Percentiles rank a stretch among this genome's conserved stretches.
Evolutionary conservation across 2,329 filamentous ascomycete species (phyloP).

Genomic region (Sporothrix dimorphospora): DNA sequence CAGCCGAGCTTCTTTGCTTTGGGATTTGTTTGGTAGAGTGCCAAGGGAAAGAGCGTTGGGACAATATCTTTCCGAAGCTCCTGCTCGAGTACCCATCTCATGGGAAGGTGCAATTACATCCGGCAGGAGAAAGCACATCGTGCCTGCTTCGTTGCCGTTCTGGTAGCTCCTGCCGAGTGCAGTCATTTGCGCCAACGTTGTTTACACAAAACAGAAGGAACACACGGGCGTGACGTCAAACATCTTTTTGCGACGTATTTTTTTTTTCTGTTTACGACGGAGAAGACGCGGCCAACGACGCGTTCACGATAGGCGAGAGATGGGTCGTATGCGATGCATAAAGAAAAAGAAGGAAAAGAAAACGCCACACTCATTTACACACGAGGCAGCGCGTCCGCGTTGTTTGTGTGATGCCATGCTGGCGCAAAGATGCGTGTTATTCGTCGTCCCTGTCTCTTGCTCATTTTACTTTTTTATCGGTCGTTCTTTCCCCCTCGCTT

Average conservation of each 20-base stretch:
- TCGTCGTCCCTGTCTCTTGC: not conserved
- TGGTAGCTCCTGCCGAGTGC: constrained; percentile 6
- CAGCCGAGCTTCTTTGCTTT: not conserved
- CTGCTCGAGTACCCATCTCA: not conserved
- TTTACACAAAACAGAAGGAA: constrained; percentile 7
- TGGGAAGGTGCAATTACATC: constrained; percentile 1
- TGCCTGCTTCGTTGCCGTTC: not conserved
- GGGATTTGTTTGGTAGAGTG: not conserved
- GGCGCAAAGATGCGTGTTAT: not conserved
- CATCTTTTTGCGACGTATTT: not conserved
- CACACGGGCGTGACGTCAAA: not conserved
- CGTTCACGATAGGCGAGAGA: not conserved
- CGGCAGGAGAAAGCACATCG: not conserved
- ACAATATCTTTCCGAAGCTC: not conserved
- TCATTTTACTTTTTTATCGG: not conserved
- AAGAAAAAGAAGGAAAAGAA: not conserved
- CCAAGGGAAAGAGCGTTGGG: not conserved
- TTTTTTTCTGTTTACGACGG: not conserved
- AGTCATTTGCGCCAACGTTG: not conserved
- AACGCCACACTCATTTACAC: constrained; percentile 18
- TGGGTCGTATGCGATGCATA: not conserved
- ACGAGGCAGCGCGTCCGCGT: not conserved
- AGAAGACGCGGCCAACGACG: constrained; percentile 1
- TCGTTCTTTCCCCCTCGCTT: not conserved
- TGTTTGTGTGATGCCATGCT: not conserved